These are phyloP conservation scores for Geotrichum ghanense DNA, from an alignment of 805 yeast genomes.

Conservation along the genomic window DNA sequence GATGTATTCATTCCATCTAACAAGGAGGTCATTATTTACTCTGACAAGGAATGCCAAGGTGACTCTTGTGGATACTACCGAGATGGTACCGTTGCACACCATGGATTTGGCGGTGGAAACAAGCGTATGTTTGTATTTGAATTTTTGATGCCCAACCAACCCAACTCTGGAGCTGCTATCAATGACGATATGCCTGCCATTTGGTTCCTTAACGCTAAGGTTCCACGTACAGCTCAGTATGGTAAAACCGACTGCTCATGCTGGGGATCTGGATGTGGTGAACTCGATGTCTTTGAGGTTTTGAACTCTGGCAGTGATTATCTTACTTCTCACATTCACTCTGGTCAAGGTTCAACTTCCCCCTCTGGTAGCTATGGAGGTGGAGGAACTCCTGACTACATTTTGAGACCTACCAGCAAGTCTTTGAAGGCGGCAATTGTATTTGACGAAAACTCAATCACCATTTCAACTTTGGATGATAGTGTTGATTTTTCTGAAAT, in stretches of 20 bases:
- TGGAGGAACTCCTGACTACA: slow-evolving; percentile 82
- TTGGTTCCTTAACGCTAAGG: slow-evolving; percentile 90
- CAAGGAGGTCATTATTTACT: slow-evolving; percentile 72
- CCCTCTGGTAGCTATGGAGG: slow-evolving; percentile 39
- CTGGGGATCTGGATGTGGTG: slow-evolving; percentile 97
- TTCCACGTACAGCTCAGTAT: slow-evolving; percentile 94
- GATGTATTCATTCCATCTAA: slow-evolving; percentile 63
- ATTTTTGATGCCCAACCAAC: slow-evolving; percentile 80
- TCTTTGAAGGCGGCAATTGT: slow-evolving; percentile 85
- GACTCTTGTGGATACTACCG: slow-evolving; percentile 75
- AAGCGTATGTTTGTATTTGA: slow-evolving; percentile 84
- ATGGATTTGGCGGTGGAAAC: slow-evolving; percentile 76
- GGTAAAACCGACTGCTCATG: slow-evolving; percentile 82
- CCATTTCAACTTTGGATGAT: slow-evolving; percentile 52
- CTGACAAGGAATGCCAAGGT: slow-evolving; percentile 33
- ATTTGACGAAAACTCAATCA: slow-evolving; percentile 40
- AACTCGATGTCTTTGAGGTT: slow-evolving; percentile 88
- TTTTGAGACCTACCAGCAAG: slow-evolving; percentile 67
- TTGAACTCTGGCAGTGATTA: slow-evolving; percentile 64
- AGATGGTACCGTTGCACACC: slow-evolving; percentile 79
- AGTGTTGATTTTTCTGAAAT: slow-evolving; percentile 37
- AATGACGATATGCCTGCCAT: slow-evolving; percentile 97
- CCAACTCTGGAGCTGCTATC: slow-evolving; percentile 32
- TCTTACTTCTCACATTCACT: slow-evolving; percentile 67
- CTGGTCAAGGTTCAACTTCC: slow-evolving; percentile 54